Evolutionary conservation across 164 flowering plant species (phyloP).

Genomic region (Vitis rupestris): DNA sequence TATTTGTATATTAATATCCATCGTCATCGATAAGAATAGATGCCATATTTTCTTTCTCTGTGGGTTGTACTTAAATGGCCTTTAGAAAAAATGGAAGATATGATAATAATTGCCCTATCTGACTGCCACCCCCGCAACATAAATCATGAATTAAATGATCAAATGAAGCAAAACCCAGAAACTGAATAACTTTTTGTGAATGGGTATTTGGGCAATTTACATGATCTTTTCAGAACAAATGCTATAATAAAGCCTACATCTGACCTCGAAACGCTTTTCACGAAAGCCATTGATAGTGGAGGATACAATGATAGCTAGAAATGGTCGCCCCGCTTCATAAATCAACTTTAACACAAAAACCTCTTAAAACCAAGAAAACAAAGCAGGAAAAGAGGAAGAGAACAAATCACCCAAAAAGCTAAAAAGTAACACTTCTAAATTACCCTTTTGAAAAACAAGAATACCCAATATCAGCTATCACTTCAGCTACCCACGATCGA

Average conservation of each 20-base stretch:
- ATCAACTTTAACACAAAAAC: constrained; percentile 1
- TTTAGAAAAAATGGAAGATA: too few relatives aligned
- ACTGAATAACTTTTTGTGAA: too few relatives aligned
- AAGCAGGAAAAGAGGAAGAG: background rate
- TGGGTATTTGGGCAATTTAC: constrained; percentile 1
- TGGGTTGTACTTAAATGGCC: background rate
- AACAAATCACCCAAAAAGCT: background rate
- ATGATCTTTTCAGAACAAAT: background rate
- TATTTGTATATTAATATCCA: too few relatives aligned
- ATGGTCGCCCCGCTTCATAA: background rate
- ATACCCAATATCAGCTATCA: background rate
- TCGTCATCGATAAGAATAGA: too few relatives aligned
- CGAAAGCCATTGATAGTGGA: constrained; percentile 32
- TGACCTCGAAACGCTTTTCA: constrained; percentile 19
- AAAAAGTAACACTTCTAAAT: too few relatives aligned
- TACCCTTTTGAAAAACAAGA: background rate
- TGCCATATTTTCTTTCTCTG: background rate
- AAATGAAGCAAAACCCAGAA: constrained; percentile 3
- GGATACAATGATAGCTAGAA: background rate
- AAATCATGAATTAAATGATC: background rate
- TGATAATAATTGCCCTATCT: too few relatives aligned
- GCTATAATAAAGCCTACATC: constrained; percentile 10
- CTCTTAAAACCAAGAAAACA: background rate
- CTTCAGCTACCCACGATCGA: constrained; percentile 12
- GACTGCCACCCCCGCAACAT: too few relatives aligned